These are phyloP conservation scores for Candida caryicola DNA, from an alignment of 805 yeast genomes.

Conservation along the genomic window DNA sequence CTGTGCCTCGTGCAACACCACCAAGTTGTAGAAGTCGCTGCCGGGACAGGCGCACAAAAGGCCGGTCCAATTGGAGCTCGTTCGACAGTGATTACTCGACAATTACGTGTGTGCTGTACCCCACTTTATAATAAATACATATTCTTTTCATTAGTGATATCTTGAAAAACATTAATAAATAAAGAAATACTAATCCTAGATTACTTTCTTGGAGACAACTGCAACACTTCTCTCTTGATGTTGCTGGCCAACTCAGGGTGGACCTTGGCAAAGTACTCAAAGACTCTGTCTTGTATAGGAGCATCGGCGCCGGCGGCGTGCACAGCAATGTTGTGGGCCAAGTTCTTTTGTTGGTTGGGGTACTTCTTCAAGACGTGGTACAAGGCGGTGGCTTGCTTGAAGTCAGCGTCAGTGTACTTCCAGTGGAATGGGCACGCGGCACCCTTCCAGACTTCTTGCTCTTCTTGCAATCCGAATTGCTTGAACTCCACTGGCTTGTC, in stretches of 20 bases:
- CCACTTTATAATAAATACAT: neutral
- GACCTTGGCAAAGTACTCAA: conserved; percentile 73
- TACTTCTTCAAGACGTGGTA: conserved; percentile 76
- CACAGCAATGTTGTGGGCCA: conserved; percentile 79
- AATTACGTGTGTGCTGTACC: conserved; percentile 1
- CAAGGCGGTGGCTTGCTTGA: conserved; percentile 69
- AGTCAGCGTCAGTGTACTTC: conserved; percentile 74
- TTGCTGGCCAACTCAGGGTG: conserved; percentile 62
- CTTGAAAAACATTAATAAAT: neutral
- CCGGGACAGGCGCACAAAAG: too few species aligned
- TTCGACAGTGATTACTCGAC: conserved; percentile 4
- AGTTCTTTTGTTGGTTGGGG: conserved; percentile 78
- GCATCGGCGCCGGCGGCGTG: conserved; percentile 72
- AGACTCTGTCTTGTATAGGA: conserved; percentile 73
- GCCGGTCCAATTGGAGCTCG: too few species aligned
- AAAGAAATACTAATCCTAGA: conserved; percentile 1
- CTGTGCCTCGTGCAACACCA: conserved; percentile 42
- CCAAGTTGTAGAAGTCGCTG: conserved; percentile 28
- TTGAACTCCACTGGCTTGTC: conserved; percentile 50
- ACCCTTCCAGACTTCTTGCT: conserved; percentile 80
- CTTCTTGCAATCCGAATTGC: conserved; percentile 49
- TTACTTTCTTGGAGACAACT: conserved; percentile 48
- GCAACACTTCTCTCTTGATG: conserved; percentile 61
- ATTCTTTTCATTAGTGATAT: neutral
- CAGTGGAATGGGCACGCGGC: conserved; percentile 86